These are phyloP conservation scores for Curvularia lunata DNA, from an alignment of 2,329 filamentous ascomycete species.

Conservation along the genomic window DNA sequence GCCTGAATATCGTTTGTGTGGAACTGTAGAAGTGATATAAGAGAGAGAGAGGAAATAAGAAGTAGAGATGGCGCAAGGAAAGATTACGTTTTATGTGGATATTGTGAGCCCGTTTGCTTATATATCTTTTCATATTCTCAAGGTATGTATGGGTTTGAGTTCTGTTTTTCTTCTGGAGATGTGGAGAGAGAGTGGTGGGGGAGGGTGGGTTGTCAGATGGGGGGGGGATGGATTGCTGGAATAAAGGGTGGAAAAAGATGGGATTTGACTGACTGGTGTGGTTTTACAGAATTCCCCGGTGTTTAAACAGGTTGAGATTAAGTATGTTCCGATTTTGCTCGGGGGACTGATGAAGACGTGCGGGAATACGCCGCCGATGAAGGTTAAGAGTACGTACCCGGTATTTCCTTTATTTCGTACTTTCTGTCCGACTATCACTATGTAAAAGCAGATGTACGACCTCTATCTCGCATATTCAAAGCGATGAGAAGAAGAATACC, in stretches of 20 bases:
- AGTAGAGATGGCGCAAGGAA: conserved; percentile 41
- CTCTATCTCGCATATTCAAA: too few relatives aligned
- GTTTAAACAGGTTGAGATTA: conserved; percentile 62
- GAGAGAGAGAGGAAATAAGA: background rate
- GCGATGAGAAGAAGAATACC: too few relatives aligned
- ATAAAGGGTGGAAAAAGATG: background rate
- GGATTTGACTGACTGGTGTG: background rate
- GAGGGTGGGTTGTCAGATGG: too few relatives aligned
- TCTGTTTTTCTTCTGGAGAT: background rate
- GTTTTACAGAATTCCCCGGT: conserved; percentile 58
- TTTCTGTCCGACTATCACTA: too few relatives aligned
- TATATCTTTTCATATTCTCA: conserved; percentile 62
- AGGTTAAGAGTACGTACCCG: conserved; percentile 60
- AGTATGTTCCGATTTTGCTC: conserved; percentile 65
- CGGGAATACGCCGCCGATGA: conserved; percentile 61
- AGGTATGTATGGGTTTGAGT: conserved; percentile 50
- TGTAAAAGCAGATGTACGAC: too few relatives aligned
- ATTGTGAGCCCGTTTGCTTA: conserved; percentile 67
- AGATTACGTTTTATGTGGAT: conserved; percentile 65
- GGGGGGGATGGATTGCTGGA: too few relatives aligned
- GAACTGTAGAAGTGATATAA: too few relatives aligned
- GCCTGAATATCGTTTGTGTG: too few relatives aligned
- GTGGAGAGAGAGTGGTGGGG: too few relatives aligned
- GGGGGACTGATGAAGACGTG: conserved; percentile 65
- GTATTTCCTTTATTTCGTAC: too few relatives aligned